These are phyloP conservation scores for Geotrichum australiense DNA, from an alignment of 1,139 yeast genomes.

Conservation along the genomic window DNA sequence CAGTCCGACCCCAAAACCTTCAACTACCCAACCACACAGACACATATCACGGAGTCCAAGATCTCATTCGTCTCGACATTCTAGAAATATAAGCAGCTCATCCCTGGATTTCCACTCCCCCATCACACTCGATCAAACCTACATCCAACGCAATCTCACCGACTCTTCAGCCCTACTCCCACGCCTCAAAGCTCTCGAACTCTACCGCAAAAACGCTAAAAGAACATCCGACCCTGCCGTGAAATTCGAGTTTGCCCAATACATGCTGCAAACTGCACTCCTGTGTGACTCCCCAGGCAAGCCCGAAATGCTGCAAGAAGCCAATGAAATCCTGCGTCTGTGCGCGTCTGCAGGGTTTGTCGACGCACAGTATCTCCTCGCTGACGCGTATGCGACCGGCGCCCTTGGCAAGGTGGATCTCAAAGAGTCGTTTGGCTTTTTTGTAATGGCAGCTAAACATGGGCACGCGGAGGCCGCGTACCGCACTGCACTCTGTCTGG, in stretches of 20 bases:
- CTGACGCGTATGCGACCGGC: constrained; percentile 84
- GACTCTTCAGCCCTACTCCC: constrained; percentile 48
- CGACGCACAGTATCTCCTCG: constrained; percentile 87
- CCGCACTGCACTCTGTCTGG: constrained; percentile 84
- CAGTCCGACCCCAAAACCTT: too few relatives aligned
- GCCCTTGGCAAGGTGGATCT: constrained; percentile 79
- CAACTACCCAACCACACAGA: too few relatives aligned
- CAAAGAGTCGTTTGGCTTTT: constrained; percentile 65
- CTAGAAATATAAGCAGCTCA: too few relatives aligned
- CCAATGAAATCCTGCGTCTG: constrained; percentile 59
- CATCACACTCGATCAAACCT: constrained; percentile 29
- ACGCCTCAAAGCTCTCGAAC: constrained; percentile 75
- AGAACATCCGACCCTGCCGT: constrained; percentile 80
- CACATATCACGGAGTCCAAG: too few relatives aligned
- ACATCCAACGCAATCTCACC: constrained; percentile 30
- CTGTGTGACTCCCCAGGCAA: constrained; percentile 26
- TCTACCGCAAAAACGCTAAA: constrained; percentile 79
- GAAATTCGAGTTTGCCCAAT: constrained; percentile 85
- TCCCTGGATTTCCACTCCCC: too few relatives aligned
- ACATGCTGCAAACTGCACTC: constrained; percentile 79
- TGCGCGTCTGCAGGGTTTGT: constrained; percentile 75
- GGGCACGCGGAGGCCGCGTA: constrained; percentile 90
- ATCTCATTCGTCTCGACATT: too few relatives aligned
- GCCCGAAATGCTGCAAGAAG: constrained; percentile 57
- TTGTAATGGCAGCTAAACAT: constrained; percentile 86